phyloP scores from a whole-genome alignment of 768 basidiomycete species.

The Russula abietina region DNA sequence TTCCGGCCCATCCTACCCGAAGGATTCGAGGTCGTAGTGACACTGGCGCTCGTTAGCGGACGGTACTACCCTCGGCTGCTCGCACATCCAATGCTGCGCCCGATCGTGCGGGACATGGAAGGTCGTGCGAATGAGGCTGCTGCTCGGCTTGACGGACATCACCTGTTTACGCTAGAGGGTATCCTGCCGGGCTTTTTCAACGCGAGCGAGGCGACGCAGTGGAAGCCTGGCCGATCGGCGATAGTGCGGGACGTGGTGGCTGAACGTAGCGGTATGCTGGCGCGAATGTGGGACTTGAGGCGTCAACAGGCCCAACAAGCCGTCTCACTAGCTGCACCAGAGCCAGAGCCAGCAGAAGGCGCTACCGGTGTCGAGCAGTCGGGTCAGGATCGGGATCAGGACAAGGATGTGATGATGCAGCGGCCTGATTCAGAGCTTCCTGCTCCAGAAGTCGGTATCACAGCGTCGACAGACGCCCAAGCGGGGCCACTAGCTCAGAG shows the following conservation, averaged over 20 bases:
- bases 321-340: not conserved
- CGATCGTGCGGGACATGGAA: constrained; percentile 35
- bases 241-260: constrained; percentile 63
- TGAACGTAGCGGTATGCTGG: constrained; percentile 41
- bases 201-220: constrained; percentile 59
- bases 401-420: not conserved
- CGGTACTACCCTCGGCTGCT: constrained; percentile 76
- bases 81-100: constrained; percentile 52
- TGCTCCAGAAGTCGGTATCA: not conserved
- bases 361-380: not conserved
- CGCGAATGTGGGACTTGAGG: constrained; percentile 34
- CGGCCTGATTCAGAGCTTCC: not conserved
- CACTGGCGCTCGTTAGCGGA: constrained; percentile 65
- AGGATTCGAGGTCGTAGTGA: constrained; percentile 60
- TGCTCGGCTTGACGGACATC: constrained; percentile 34
- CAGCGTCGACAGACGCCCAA: not conserved
- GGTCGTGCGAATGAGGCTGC: constrained; percentile 33
- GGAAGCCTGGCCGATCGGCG: constrained; percentile 43
- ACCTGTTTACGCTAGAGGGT: constrained; percentile 70
- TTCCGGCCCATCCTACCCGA: constrained; percentile 62
- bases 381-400: not conserved
- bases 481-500: not conserved
- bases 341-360: not conserved
- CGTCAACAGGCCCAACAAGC: constrained; percentile 30
- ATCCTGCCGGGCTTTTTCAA: constrained; percentile 61